phyloP scores from a whole-genome alignment of 129 eudicot genomes.

The Centaurea solstitialis region DNA sequence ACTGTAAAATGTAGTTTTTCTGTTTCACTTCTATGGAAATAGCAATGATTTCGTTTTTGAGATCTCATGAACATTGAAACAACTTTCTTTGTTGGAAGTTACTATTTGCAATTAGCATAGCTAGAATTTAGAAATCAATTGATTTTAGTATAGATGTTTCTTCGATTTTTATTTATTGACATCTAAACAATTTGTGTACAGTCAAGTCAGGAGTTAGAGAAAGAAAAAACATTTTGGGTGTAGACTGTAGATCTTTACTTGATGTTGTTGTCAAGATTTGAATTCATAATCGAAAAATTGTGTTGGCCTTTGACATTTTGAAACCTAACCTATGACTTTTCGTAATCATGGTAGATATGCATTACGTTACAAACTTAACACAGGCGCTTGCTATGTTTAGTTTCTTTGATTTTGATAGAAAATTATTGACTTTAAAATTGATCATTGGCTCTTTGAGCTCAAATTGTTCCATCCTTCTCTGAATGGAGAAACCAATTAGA shows the following conservation, averaged over 20 bases:
- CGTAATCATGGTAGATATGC: not conserved
- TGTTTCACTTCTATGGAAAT: slow-evolving; percentile 3
- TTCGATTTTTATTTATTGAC: slow-evolving; percentile 1
- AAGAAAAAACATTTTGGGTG: not conserved
- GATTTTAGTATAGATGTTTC: slow-evolving; percentile 2
- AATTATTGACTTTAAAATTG: not conserved
- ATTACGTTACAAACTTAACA: not conserved
- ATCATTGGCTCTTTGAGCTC: not conserved
- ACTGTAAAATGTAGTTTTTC: not conserved
- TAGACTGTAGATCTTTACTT: not conserved
- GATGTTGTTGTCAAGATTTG: not conserved
- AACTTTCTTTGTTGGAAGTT: not conserved
- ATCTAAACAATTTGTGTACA: not conserved
- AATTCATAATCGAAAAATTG: not conserved
- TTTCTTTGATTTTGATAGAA: not conserved
- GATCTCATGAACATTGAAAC: not conserved
- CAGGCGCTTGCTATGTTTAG: not conserved
- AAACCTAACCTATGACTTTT: not conserved
- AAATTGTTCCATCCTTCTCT: not conserved
- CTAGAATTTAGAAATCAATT: not conserved
- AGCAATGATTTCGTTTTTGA: not conserved
- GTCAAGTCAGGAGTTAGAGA: not conserved
- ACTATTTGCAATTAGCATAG: not conserved
- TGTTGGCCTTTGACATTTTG: not conserved
- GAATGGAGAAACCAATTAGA: not conserved